A percentile compares a stretch with the other conserved stretches of the same genome.
Evolutionary conservation across 2,329 filamentous ascomycete genomes (phyloP).

Genomic region (Trichoderma asperellum): DNA sequence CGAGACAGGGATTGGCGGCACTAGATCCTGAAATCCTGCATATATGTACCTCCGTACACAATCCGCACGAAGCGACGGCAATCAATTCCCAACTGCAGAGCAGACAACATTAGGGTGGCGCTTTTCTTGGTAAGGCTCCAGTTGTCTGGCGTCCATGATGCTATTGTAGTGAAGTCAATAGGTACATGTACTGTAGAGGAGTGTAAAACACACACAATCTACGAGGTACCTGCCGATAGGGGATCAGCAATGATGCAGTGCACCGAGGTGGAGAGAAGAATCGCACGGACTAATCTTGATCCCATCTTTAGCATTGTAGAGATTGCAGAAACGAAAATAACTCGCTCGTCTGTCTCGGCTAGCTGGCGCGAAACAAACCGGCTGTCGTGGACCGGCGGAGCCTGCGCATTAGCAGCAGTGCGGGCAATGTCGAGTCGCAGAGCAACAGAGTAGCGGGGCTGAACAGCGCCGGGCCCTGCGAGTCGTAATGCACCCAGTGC

Average conservation of each 20-base stretch:
- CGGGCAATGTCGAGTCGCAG: conserved; percentile 1
- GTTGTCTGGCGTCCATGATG: background rate
- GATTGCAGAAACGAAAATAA: background rate
- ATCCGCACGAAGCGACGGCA: conserved; percentile 23
- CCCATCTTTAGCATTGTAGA: too few species aligned
- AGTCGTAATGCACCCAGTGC: background rate
- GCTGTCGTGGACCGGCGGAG: background rate
- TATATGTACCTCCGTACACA: too few species aligned
- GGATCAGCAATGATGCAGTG: background rate
- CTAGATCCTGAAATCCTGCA: conserved; percentile 8
- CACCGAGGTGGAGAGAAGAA: background rate
- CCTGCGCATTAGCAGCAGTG: background rate
- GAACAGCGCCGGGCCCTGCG: background rate
- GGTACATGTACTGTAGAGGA: background rate
- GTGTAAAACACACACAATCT: background rate
- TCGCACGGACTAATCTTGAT: too few species aligned
- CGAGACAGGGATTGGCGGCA: conserved; percentile 24
- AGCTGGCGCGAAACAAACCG: conserved; percentile 12
- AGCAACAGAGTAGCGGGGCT: background rate
- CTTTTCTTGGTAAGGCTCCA: background rate
- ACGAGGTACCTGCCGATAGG: background rate
- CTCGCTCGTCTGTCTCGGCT: conserved; percentile 4
- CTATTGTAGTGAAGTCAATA: background rate
- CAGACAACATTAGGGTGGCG: background rate
- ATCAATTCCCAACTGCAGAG: background rate